phyloP scores from a whole-genome alignment of 345 rosid genomes.

The Syzygium grande region DNA sequence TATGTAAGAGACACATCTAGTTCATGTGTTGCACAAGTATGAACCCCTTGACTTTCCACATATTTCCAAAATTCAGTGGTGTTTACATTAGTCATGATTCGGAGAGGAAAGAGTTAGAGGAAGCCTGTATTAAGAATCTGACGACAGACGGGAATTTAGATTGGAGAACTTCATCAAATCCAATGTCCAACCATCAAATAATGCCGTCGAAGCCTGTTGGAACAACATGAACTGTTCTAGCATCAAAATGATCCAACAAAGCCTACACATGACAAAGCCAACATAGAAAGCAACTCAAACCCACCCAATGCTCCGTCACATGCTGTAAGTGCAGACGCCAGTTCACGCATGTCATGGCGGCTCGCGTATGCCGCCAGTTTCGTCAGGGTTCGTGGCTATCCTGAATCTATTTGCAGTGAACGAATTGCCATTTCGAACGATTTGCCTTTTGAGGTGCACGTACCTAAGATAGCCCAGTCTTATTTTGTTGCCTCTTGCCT shows the following conservation, averaged over 20 bases:
- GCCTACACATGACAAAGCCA: background rate
- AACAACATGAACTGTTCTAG: background rate
- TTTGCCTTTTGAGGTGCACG: background rate
- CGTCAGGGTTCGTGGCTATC: slow-evolving; percentile 19
- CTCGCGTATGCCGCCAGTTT: slow-evolving; percentile 27
- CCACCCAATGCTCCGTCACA: background rate
- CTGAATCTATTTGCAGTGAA: slow-evolving; percentile 33
- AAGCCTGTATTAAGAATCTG: background rate
- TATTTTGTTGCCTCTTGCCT: background rate
- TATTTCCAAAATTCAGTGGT: background rate
- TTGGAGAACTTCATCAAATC: background rate
- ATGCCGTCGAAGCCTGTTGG: background rate
- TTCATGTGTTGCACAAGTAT: fast-evolving
- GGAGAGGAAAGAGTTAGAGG: background rate
- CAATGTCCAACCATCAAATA: background rate
- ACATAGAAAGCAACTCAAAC: background rate
- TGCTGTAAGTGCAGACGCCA: background rate
- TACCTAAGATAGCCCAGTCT: background rate
- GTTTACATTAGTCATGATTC: background rate
- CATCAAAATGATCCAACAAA: background rate
- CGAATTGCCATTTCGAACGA: slow-evolving; percentile 7
- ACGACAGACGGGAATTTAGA: background rate
- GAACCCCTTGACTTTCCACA: background rate
- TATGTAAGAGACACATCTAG: background rate
- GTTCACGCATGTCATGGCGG: background rate